Evolutionary conservation across 108 stramenopile genomes (phyloP).

Genomic region (Skeletonema costatum): DNA sequence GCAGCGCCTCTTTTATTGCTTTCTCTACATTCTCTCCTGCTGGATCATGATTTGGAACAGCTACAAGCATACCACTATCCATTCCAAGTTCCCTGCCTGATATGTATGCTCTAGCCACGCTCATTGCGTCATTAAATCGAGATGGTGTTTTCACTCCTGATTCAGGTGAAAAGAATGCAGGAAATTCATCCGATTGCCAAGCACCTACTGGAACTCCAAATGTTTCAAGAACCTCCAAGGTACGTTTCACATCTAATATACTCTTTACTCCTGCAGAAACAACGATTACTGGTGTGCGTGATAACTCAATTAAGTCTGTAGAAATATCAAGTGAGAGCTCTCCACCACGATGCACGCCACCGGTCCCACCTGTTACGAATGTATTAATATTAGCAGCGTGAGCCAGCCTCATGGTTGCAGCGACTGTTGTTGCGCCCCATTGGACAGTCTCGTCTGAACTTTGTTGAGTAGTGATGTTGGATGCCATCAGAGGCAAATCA

Average conservation of each 20-base stretch:
- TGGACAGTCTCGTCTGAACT: slow-evolving; percentile 21
- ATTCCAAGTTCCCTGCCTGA: slow-evolving; percentile 61
- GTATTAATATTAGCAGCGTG: slow-evolving; percentile 87
- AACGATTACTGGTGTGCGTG: slow-evolving; percentile 91
- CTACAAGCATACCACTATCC: slow-evolving; percentile 87
- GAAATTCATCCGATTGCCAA: slow-evolving; percentile 88
- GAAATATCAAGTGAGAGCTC: slow-evolving; percentile 88
- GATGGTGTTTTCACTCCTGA: slow-evolving; percentile 69
- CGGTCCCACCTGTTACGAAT: slow-evolving; percentile 94
- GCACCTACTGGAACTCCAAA: slow-evolving; percentile 87
- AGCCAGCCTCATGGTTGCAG: slow-evolving; percentile 92
- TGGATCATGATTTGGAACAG: slow-evolving; percentile 94
- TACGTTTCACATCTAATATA: slow-evolving; percentile 92
- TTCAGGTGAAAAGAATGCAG: slow-evolving; percentile 95
- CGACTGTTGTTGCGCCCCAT: slow-evolving; percentile 94
- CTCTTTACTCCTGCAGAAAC: slow-evolving; percentile 98
- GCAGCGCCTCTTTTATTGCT: slow-evolving; percentile 84
- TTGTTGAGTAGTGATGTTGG: slow-evolving; percentile 17
- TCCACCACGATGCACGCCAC: slow-evolving; percentile 94
- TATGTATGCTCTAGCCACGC: slow-evolving; percentile 76
- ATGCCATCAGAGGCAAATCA: slow-evolving; percentile 81
- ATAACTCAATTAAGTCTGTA: slow-evolving; percentile 94
- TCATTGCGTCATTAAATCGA: slow-evolving; percentile 66
- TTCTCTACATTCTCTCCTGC: slow-evolving; percentile 82
- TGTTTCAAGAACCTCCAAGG: slow-evolving; percentile 97